Conservation (phyloP, 352 stramenopile genomes). For the Phytophthora niederhauseri region DNA sequence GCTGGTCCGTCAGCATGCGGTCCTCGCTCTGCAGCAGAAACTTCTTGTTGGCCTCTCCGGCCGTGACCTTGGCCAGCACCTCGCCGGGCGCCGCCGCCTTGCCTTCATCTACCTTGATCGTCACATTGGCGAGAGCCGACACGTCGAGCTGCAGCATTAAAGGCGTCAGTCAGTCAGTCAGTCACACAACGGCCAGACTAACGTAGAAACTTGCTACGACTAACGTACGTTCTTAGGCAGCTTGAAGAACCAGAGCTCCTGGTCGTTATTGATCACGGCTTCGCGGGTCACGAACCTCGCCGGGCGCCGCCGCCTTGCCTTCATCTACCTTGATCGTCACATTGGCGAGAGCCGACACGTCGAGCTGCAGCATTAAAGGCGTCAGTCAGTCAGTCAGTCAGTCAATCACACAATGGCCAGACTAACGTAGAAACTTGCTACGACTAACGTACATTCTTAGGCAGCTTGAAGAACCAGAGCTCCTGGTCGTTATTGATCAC, state of each 20-base stretch:
- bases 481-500: slow-evolving; percentile 75
- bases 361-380: slow-evolving; percentile 46
- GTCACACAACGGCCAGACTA: neutral
- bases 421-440: neutral
- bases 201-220: neutral
- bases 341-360: slow-evolving; percentile 72
- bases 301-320: slow-evolving; percentile 31
- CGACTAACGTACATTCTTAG: slow-evolving; percentile 67
- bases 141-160: slow-evolving; percentile 58
- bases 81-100: slow-evolving; percentile 38
- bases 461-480: slow-evolving; percentile 89
- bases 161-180: neutral
- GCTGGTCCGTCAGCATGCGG: slow-evolving; percentile 66
- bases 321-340: slow-evolving; percentile 67
- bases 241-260: slow-evolving; percentile 90
- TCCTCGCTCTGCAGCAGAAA: slow-evolving; percentile 70
- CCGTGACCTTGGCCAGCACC: slow-evolving; percentile 49
- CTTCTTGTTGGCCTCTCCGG: slow-evolving; percentile 43
- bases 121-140: slow-evolving; percentile 69
- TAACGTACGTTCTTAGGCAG: slow-evolving; percentile 78
- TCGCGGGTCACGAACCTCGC: slow-evolving; percentile 60
- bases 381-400: too few species aligned
- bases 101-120: slow-evolving; percentile 58
- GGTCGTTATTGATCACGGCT: slow-evolving; percentile 64
- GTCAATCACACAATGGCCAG: neutral